A percentile compares a stretch with the other conserved stretches of the same genome.
These are phyloP conservation scores for Nitzschia putrida DNA, from an alignment of 108 stramenopile genomes.

Conservation along the genomic window DNA sequence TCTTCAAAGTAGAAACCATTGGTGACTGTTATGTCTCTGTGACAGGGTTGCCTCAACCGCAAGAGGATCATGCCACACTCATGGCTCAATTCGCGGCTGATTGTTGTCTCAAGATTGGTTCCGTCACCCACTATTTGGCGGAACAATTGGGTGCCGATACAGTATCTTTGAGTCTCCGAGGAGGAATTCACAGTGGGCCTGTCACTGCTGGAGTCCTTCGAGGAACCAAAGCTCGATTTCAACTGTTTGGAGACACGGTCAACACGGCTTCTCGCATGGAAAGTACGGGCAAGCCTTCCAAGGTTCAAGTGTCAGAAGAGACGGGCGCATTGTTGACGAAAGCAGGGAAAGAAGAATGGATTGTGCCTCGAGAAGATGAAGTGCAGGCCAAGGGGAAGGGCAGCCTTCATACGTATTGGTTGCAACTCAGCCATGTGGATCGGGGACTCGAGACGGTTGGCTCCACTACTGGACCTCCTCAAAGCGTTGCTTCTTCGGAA, in stretches of 20 bases:
- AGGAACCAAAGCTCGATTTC: conserved; percentile 8
- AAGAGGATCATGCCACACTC: neutral
- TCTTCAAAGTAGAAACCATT: conserved; percentile 12
- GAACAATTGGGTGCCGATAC: conserved; percentile 4
- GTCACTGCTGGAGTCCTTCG: conserved; percentile 4
- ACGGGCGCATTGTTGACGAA: neutral
- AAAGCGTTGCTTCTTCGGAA: too few species aligned
- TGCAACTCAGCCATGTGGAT: neutral
- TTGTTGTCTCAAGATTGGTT: neutral
- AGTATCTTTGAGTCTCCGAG: neutral
- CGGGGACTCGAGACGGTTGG: too few species aligned
- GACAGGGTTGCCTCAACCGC: neutral
- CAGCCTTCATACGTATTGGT: conserved; percentile 16
- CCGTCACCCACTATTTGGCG: neutral
- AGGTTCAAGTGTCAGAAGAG: conserved; percentile 3
- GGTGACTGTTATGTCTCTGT: conserved; percentile 17
- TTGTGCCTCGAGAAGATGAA: conserved; percentile 12
- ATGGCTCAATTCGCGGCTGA: conserved; percentile 12
- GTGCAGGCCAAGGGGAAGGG: conserved; percentile 19
- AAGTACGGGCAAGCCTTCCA: neutral
- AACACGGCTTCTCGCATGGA: too few species aligned
- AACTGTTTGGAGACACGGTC: conserved; percentile 19
- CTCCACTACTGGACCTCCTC: too few species aligned
- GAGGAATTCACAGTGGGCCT: conserved; percentile 11
- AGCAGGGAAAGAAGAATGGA: conserved; percentile 11